A percentile compares a stretch with the other conserved stretches of the same genome.
Evolutionary conservation across 1,139 yeast genomes (phyloP).

Genomic region (Debaryomyces subglobosus): DNA sequence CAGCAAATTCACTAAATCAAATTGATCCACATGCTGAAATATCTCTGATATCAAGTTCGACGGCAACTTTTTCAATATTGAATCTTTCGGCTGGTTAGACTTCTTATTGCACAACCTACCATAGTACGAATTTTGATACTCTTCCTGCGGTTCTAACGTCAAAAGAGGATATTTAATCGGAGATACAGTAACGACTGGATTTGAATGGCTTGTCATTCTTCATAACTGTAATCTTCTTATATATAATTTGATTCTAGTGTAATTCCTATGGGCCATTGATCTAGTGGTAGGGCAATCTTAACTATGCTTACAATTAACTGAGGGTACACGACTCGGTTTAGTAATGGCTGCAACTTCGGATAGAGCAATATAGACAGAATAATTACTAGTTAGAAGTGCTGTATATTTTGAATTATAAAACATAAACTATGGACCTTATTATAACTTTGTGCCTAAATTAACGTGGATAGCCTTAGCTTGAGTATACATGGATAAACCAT

Average conservation of each 20-base stretch:
- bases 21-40: constrained; percentile 33
- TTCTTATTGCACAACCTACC: not conserved
- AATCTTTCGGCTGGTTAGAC: constrained; percentile 10
- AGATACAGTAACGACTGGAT: constrained; percentile 1
- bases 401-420: not conserved
- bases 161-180: constrained; percentile 2
- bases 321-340: not conserved
- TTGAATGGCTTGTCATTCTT: constrained; percentile 2
- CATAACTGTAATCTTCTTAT: not conserved
- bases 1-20: constrained; percentile 32
- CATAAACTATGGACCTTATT: constrained; percentile 5
- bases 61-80: constrained; percentile 17
- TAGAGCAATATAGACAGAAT: not conserved
- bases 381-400: not conserved
- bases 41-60: constrained; percentile 14
- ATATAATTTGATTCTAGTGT: not conserved
- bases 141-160: not conserved
- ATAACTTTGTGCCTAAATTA: constrained; percentile 48
- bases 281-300: not conserved
- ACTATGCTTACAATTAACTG: constrained; percentile 4
- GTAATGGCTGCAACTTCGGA: constrained; percentile 1
- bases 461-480: constrained; percentile 81
- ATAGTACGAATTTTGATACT: not conserved
- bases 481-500: constrained; percentile 76
- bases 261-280: not conserved